Base-by-base conservation (phyloP, 768 basidiomycete species). In the Agaricus sinodeliciosus region DNA sequence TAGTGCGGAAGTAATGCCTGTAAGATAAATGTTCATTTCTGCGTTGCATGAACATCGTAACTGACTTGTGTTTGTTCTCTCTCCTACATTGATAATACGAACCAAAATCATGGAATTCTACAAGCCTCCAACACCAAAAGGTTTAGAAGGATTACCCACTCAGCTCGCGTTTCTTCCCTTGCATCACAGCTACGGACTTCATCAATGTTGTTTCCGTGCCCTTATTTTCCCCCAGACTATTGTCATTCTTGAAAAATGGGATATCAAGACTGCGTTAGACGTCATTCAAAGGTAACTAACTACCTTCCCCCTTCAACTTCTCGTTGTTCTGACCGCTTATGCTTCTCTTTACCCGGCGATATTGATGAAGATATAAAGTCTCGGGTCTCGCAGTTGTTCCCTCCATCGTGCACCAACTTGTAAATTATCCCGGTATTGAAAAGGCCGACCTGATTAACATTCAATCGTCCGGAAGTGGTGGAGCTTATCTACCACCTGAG, bases 111-210 rank as follows among this genome's bases (percentile, higher is more conserved):
- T 22, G 22, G n/a, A 39, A 8, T 16, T 9, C 40, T 54, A 7
- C 36, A 50, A 80, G 77, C 69, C 71, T 11, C 69, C 69, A 27
- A 60, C 59, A 6, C 71, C 69, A 25, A 59, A 62, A 3, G 74
- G 69, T 3, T 76, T 76, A 2, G 72, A 72, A 49, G 74, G 73
- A 26, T 62, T 74, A 3, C 77, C 81, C 2, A 64, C 81, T 4
- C 57, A 58, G 0, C 72, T 90, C 42, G 81, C 73, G 0, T 80
- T 82, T 55, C 66, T 90, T 1, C 88, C 88, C 0, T 69, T 89
- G 36, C 80, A 87, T 57, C 88, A 90, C 57, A 67, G 74, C 0
- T 87, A 80, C 58, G 89, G 78, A 1, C 68, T 87, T n/a, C 76
- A 84, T 51, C 48, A 67, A 0, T 73, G 75, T 54, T 64, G 69